Percentiles rank a stretch among this genome's conserved stretches.
phyloP scores from a whole-genome alignment of 306 rosid species.

The Cicer bijugum region DNA sequence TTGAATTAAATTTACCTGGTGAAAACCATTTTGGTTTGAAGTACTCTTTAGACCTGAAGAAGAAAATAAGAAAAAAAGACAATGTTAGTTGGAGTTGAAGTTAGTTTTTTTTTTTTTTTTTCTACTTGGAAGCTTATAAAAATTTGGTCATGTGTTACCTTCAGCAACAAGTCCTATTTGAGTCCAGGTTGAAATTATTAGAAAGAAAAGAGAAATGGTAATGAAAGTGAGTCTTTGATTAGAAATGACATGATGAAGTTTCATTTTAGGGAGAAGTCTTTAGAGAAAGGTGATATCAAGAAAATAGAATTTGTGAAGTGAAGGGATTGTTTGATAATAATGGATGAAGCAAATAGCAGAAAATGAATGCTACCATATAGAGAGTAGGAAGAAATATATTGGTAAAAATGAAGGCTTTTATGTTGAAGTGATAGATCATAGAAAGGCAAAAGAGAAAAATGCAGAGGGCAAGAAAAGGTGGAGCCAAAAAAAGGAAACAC shows the following conservation, averaged over 20 bases:
- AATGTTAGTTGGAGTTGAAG: slow-evolving; percentile 22
- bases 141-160: slow-evolving; percentile 55
- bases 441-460: slow-evolving; percentile 76
- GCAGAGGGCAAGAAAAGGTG: slow-evolving; percentile 53
- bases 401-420: slow-evolving; percentile 9
- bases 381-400: slow-evolving; percentile 28
- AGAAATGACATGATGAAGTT: slow-evolving; percentile 40
- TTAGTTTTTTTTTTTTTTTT: background rate
- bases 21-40: slow-evolving; percentile 41
- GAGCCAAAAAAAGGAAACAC: slow-evolving; percentile 57
- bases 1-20: slow-evolving; percentile 50
- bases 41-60: slow-evolving; percentile 58
- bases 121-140: slow-evolving; percentile 13
- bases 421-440: slow-evolving; percentile 69
- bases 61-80: slow-evolving; percentile 9
- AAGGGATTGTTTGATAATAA: slow-evolving; percentile 34
- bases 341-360: slow-evolving; percentile 36
- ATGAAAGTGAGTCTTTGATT: slow-evolving; percentile 43
- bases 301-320: slow-evolving; percentile 21
- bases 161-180: slow-evolving; percentile 62
- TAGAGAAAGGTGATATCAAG: slow-evolving; percentile 34
- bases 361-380: slow-evolving; percentile 43
- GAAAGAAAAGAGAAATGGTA: slow-evolving; percentile 55
- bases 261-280: slow-evolving; percentile 49
- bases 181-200: slow-evolving; percentile 62